Base-by-base conservation (phyloP, 2,329 filamentous ascomycete genomes). In the Esteya vermicola region DNA sequence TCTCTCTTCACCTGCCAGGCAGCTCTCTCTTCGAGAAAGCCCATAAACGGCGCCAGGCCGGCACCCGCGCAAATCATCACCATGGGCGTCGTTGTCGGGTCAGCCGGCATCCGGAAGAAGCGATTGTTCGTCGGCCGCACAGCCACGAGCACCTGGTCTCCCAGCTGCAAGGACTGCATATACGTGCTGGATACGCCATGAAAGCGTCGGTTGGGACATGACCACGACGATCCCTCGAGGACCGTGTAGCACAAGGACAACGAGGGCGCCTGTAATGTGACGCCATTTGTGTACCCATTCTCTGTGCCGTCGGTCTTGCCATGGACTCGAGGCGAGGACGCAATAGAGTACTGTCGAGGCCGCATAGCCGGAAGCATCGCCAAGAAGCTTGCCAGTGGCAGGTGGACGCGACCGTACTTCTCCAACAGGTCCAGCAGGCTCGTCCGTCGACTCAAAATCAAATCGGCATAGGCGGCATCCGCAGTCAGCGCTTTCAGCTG, bases 211-310 rank as follows among this genome's bases (percentile, higher is more conserved):
- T 38, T 22, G 9, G 30, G 30, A n/a, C 30, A 9, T 4, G 28
- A 31, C 36, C 2, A 78, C 72, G 39, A 75, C 75, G 71, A 68
- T 5, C 64, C 64, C 40, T 78, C 68, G 35, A 82, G 65, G 1
- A 85, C 70, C 3, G 68, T 68, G 58, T 80, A 85, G 5, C 78
- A 85, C 19, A 86, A 64, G 0, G 78, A 75, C 42, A 70, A 68
- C 42, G 63, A 16, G 18, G 19, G 16, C 19, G 42, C 18, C n/a
- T n/a, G n/a, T n/a, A n/a, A n/a, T n/a, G n/a, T n/a, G n/a, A n/a
- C n/a, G n/a, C n/a, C n/a, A n/a, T n/a, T n/a, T n/a, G n/a, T n/a
- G n/a, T n/a, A n/a, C n/a, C n/a, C n/a, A n/a, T n/a, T n/a, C n/a
- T n/a, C n/a, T n/a, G n/a, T n/a, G n/a, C n/a, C n/a, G n/a, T n/a